Conservation (phyloP, 1,139 yeast genomes). For the Blastobotrys proliferans region DNA sequence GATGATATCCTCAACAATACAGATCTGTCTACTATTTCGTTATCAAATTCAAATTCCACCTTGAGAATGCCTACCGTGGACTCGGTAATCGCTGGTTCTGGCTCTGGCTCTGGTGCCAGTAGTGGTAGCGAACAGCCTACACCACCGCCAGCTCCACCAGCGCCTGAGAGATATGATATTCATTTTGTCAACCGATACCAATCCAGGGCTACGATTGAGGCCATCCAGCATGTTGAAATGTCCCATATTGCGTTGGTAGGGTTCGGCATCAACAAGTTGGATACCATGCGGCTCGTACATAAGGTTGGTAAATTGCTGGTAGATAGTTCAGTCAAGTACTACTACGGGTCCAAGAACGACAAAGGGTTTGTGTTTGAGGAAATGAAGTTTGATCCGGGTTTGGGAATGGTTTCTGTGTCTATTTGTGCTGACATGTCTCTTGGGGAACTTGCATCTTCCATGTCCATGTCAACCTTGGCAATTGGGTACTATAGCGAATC, state of each 20-base stretch:
- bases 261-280: background rate
- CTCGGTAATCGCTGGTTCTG: background rate
- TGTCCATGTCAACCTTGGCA: too few species aligned
- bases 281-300: background rate
- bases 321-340: background rate
- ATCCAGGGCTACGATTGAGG: too few species aligned
- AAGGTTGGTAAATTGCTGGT: background rate
- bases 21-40: conserved; percentile 17
- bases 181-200: too few species aligned
- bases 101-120: background rate
- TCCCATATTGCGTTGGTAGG: background rate
- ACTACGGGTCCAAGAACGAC: background rate
- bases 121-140: background rate
- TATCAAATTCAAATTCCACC: conserved; percentile 19
- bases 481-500: too few species aligned
- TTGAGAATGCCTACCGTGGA: conserved; percentile 19
- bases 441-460: too few species aligned
- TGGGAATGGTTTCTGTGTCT: background rate
- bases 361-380: background rate
- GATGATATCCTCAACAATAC: conserved; percentile 10
- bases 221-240: too few species aligned
- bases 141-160: background rate
- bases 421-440: too few species aligned
- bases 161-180: too few species aligned
- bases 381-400: background rate